Evolutionary conservation across 257 asterid species (phyloP), one percentile per base, ranked within the genome.

Genomic region (Thymus mandschuricus): DNA sequence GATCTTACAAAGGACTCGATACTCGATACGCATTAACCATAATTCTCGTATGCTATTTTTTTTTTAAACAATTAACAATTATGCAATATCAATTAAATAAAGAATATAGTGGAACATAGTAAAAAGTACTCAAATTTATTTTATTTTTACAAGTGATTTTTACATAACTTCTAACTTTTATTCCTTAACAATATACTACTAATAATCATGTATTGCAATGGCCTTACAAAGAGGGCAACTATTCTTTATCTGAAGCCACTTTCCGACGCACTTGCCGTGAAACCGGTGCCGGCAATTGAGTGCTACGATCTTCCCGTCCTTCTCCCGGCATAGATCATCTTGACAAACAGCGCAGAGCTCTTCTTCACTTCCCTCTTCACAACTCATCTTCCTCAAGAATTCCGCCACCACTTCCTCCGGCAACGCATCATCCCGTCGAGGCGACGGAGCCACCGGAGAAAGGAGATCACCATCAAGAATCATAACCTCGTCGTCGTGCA

Each of bases 151-250:
- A 21, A 21, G 21, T 21, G 21, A 21, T 21, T 21, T 21, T 21
- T 21, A 21, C 21, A 21, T 21, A 21, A 21, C 21, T 21, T 21
- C 21, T 21, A 21, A 21, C 21, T 21, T 21, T 21, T 21, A 21
- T 21, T 21, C 21, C 21, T 21, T 21, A 40, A 40, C 8, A 40
- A 40, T 40, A 40, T 40, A 4, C 44, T 8, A 21, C 8, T 8
- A 40, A 6, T 4, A 40, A 8, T 8, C 10, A 44, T 44, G 13
- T 10, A 44, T 44, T 44, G n/a, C 59, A 7, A 58, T 9, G 10
- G 61, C 46, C 2, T 27, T 49, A 4, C 72, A 66, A 8, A 66
- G 61, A 15, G 72, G 72, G 50, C 72, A 66, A 34, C 2, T 1
- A 15, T 67, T 67, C 60, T 51, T 51, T 50, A 0, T 67, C 35